phyloP scores from a whole-genome alignment of 2,329 filamentous ascomycete genomes.

The Aspergillus pseudoglaucus region DNA sequence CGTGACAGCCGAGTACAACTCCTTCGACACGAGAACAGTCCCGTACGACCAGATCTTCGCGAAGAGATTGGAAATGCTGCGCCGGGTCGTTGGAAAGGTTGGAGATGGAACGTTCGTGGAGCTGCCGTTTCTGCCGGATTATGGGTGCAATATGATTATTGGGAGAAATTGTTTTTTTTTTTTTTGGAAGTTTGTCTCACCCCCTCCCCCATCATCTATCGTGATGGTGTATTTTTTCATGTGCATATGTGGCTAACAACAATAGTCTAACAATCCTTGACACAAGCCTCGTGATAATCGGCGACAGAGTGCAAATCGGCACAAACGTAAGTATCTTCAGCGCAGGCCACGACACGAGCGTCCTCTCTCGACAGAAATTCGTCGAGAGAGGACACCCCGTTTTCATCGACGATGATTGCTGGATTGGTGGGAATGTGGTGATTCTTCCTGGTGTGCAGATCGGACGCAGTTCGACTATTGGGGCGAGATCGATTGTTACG shows the following conservation, averaged over 20 bases:
- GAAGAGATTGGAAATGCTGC: slow-evolving; percentile 19
- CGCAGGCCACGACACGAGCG: slow-evolving; percentile 48
- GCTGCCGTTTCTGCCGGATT: slow-evolving; percentile 15
- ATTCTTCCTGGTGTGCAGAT: slow-evolving; percentile 40
- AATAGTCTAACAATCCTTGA: slow-evolving; percentile 52
- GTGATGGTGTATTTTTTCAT: too few relatives aligned
- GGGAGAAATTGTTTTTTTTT: slow-evolving; percentile 24
- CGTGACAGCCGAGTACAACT: slow-evolving; percentile 23
- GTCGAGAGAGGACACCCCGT: slow-evolving; percentile 47
- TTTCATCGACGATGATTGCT: slow-evolving; percentile 43
- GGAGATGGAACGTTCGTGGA: slow-evolving; percentile 17
- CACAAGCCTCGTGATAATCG: slow-evolving; percentile 48
- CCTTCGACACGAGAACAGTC: slow-evolving; percentile 18
- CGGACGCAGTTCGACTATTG: slow-evolving; percentile 37
- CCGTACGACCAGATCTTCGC: slow-evolving; percentile 21
- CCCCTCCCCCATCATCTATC: too few relatives aligned
- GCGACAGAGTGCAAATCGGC: slow-evolving; percentile 48
- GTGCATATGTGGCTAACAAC: background rate
- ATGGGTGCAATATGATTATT: slow-evolving; percentile 23
- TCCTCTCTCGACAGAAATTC: slow-evolving; percentile 42
- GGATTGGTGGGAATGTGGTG: slow-evolving; percentile 45
- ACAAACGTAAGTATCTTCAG: slow-evolving; percentile 49
- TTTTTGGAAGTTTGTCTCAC: slow-evolving; percentile 24
- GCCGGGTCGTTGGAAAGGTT: slow-evolving; percentile 22
- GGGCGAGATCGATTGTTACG: slow-evolving; percentile 35